Base-by-base conservation (phyloP, 2,329 filamentous ascomycete species). In the Nigrograna mackinnonii region DNA sequence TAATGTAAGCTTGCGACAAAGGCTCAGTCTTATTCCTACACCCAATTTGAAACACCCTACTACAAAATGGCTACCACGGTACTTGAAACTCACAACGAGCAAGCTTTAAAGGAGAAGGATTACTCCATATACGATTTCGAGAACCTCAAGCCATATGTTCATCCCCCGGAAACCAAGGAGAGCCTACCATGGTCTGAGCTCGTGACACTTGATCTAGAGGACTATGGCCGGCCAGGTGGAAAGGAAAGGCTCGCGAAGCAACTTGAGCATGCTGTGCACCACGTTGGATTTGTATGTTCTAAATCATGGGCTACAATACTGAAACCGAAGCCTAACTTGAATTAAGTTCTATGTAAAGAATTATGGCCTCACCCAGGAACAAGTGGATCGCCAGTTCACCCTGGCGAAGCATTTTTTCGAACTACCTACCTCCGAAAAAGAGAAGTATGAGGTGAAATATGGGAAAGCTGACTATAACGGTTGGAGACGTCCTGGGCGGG, bases 301-400 rank as follows among this genome's bases (percentile, higher is more conserved):
- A 13, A 33, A 9, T 33, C 16, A 9, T n/a, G n/a, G n/a, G n/a
- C 31, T 33, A 9, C 18, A 11, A 33, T 17, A 11, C 9, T 33
- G 31, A 33, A 33, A 12, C 14, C 11, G 14, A 3, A 28, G 14
- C 2, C 14, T 17, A 17, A 4, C 31, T 33, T 17, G 11, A 13
- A 17, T 33, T 33, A 12, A 85, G 67, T 85, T 85, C 66, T 84
- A 84, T 47, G 76, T 85, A 16, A 78, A 77, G 44, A 83, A 66
- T 63, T 84, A 80, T 47, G 81, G 80, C 22, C 71, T 85, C n/a
- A 68, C 66, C 1, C 79, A 84, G 57, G 79, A 83, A 35, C 70
- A 82, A 56, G 74, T 85, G 2, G 76, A 85, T 49, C 69, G 72
- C 5, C 82, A 85, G 49, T 85, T 84, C 47, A 79, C 81, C 11